phyloP scores from a whole-genome alignment of 768 basidiomycete species.

The Russula sp. region DNA sequence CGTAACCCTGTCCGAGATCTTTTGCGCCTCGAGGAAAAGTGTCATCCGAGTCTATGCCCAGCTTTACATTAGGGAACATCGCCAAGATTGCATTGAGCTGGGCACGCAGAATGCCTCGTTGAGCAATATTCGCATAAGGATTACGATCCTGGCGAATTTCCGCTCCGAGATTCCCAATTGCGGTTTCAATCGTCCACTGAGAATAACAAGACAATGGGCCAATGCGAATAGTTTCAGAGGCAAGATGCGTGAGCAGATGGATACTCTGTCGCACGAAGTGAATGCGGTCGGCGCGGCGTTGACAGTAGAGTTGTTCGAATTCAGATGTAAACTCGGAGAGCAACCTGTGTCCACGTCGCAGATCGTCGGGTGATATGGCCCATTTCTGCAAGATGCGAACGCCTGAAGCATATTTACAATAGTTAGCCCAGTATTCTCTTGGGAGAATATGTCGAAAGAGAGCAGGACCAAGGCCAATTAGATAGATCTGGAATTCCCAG shows the following conservation, averaged over 20 bases:
- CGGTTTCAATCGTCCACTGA: not conserved
- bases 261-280: not conserved
- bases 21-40: not conserved
- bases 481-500: too few relatives aligned
- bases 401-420: too few relatives aligned
- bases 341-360: too few relatives aligned
- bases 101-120: not conserved
- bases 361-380: too few relatives aligned
- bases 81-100: not conserved
- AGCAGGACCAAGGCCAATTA: too few relatives aligned
- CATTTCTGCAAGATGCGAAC: too few relatives aligned
- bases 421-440: too few relatives aligned
- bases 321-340: not conserved
- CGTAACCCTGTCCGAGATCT: not conserved
- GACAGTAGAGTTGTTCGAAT: not conserved
- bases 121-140: not conserved
- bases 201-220: not conserved
- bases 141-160: not conserved
- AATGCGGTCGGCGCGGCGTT: not conserved
- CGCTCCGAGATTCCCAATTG: not conserved
- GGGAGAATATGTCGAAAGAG: too few relatives aligned
- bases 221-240: not conserved
- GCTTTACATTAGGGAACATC: too few relatives aligned
- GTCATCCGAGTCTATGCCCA: too few relatives aligned
- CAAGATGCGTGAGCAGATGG: not conserved